These are phyloP conservation scores for Lignosus rhinocerotis DNA, from an alignment of 1,284 basidiomycete genomes.

Conservation along the genomic window DNA sequence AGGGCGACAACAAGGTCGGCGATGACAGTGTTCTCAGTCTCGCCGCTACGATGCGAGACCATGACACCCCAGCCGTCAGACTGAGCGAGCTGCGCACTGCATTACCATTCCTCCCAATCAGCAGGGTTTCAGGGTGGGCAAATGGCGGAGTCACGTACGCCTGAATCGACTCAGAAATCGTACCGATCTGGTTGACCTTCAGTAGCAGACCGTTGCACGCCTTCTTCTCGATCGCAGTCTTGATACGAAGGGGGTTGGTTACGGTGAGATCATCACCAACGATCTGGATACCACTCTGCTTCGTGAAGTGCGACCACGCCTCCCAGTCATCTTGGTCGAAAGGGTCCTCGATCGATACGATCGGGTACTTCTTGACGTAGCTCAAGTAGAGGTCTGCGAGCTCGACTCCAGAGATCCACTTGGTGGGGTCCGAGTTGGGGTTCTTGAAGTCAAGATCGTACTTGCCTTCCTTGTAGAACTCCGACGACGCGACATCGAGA, in stretches of 20 bases:
- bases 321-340: conserved; percentile 99
- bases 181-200: conserved; percentile 99
- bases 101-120: neutral
- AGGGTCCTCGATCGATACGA: conserved; percentile 97
- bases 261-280: conserved; percentile 99
- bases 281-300: conserved; percentile 79
- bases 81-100: conserved; percentile 92
- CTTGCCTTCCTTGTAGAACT: conserved; percentile 99
- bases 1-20: conserved; percentile 96
- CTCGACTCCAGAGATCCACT: conserved; percentile 93
- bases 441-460: conserved; percentile 99
- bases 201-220: conserved; percentile 98
- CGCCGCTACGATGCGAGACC: conserved; percentile 98
- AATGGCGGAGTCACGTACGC: conserved; percentile 43
- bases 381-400: conserved; percentile 92
- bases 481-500: conserved; percentile 98
- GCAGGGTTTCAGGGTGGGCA: neutral
- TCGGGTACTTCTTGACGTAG: conserved; percentile 91
- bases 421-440: conserved; percentile 96
- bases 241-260: conserved; percentile 97
- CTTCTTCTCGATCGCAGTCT: conserved; percentile 99
- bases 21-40: conserved; percentile 96
- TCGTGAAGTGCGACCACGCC: conserved; percentile 93
- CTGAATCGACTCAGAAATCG: conserved; percentile 98
- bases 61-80: conserved; percentile 99